Conservation (phyloP, 495 filamentous ascomycete species). For the Lentithecium fluviatile region DNA sequence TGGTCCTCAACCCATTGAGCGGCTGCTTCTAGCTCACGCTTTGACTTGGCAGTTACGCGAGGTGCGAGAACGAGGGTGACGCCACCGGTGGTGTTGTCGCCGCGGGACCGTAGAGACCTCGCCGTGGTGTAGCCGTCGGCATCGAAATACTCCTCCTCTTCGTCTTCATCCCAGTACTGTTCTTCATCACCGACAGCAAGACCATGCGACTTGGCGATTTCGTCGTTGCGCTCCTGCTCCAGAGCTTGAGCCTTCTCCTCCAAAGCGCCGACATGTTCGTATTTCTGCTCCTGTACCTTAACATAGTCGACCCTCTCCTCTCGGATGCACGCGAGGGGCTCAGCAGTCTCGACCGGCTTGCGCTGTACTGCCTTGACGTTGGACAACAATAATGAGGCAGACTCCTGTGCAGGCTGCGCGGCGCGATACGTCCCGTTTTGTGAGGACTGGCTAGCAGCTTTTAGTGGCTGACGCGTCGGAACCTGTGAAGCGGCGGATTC, state of each 20-base stretch:
- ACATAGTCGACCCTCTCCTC: constrained; percentile 11
- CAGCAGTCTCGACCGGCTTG: too few species aligned
- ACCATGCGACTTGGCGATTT: constrained; percentile 29
- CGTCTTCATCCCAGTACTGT: constrained; percentile 75
- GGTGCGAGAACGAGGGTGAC: constrained; percentile 74
- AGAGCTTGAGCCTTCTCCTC: constrained; percentile 34
- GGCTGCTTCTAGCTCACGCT: constrained; percentile 68
- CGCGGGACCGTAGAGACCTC: constrained; percentile 68
- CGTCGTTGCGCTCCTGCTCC: constrained; percentile 35
- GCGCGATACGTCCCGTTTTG: background rate
- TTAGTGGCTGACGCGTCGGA: constrained; percentile 10
- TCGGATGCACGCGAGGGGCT: constrained; percentile 1
- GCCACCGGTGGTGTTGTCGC: constrained; percentile 76
- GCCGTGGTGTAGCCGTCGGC: constrained; percentile 79
- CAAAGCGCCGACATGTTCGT: constrained; percentile 36
- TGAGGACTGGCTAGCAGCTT: background rate
- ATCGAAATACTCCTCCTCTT: constrained; percentile 75
- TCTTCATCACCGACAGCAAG: constrained; percentile 57
- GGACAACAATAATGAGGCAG: too few species aligned
- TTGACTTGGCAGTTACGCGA: constrained; percentile 58
- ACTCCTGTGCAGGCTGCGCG: too few species aligned
- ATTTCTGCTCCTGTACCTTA: constrained; percentile 13
- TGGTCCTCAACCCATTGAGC: constrained; percentile 63
- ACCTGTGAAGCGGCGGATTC: background rate
- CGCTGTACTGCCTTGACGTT: too few species aligned